Percentiles rank a stretch among this genome's conserved stretches.
Conservation (phyloP, 2,329 filamentous ascomycete genomes). For the Trichoderma sp. region DNA sequence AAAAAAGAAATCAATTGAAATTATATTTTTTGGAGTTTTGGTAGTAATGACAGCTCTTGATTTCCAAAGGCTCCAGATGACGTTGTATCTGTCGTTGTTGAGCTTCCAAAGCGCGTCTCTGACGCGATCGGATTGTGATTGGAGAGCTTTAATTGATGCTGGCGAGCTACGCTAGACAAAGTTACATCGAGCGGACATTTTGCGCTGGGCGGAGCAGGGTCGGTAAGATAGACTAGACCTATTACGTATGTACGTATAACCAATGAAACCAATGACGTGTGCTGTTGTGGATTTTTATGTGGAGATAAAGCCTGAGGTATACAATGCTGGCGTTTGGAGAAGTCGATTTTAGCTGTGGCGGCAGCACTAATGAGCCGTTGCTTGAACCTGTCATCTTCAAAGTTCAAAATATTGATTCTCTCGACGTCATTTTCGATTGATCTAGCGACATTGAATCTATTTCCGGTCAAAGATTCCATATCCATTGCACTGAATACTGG, state of each 20-base stretch:
- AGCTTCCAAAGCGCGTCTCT: conserved; percentile 22
- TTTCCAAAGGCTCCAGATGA: neutral
- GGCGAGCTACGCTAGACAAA: neutral
- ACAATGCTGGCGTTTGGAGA: neutral
- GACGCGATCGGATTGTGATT: conserved; percentile 25
- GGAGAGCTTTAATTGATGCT: conserved; percentile 20
- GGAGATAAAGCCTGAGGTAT: conserved; percentile 13
- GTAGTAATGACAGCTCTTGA: neutral
- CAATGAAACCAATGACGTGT: conserved; percentile 17
- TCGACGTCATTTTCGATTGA: neutral
- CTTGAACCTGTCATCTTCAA: neutral
- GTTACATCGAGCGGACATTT: conserved; percentile 2
- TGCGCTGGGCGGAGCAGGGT: neutral
- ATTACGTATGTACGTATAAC: neutral
- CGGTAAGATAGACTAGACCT: neutral
- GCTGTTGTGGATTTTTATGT: neutral
- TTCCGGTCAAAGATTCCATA: neutral
- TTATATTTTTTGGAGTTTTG: neutral
- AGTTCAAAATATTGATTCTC: too few relatives aligned
- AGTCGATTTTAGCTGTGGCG: neutral
- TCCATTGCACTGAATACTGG: neutral
- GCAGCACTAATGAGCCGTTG: neutral
- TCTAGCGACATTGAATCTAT: neutral
- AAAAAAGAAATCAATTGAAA: neutral
- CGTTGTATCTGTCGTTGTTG: conserved; percentile 3